Evolutionary conservation across 2,329 filamentous ascomycete species (phyloP).

Genomic region (Tympanopsis confertula): DNA sequence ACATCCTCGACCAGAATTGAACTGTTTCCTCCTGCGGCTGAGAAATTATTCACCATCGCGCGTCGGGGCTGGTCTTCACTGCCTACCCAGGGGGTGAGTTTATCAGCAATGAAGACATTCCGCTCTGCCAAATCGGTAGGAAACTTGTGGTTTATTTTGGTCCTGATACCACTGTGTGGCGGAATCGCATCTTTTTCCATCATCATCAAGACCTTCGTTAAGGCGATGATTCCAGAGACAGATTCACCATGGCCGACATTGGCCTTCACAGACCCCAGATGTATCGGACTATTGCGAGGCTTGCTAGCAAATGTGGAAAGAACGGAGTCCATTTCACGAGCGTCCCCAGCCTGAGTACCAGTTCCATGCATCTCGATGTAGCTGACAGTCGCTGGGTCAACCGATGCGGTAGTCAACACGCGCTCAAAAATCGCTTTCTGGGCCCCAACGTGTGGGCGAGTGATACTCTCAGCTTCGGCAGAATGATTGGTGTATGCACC

Average conservation of each 20-base stretch:
- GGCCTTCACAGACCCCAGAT: constrained; percentile 27
- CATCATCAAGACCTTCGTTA: constrained; percentile 31
- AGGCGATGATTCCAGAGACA: constrained; percentile 16
- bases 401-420: constrained; percentile 19
- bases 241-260: constrained; percentile 31
- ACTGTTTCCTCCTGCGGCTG: constrained; percentile 36
- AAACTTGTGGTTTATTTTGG: constrained; percentile 13
- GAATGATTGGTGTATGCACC: constrained; percentile 28
- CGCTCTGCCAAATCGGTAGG: constrained; percentile 29
- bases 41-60: constrained; percentile 6
- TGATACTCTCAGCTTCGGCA: constrained; percentile 25
- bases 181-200: constrained; percentile 26
- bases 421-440: constrained; percentile 21
- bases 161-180: constrained; percentile 33
- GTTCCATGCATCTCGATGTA: constrained; percentile 64
- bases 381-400: constrained; percentile 39
- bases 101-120: not conserved
- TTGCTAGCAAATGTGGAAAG: constrained; percentile 43
- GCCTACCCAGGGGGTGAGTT: constrained; percentile 8
- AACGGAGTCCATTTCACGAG: constrained; percentile 53
- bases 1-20: constrained; percentile 33
- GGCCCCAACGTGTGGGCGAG: constrained; percentile 23
- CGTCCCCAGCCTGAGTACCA: constrained; percentile 58
- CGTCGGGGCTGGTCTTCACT: not conserved
- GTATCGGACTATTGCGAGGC: constrained; percentile 15